phyloP scores from a whole-genome alignment of 2,329 filamentous ascomycete genomes.

The Trichoderma guizhouense region DNA sequence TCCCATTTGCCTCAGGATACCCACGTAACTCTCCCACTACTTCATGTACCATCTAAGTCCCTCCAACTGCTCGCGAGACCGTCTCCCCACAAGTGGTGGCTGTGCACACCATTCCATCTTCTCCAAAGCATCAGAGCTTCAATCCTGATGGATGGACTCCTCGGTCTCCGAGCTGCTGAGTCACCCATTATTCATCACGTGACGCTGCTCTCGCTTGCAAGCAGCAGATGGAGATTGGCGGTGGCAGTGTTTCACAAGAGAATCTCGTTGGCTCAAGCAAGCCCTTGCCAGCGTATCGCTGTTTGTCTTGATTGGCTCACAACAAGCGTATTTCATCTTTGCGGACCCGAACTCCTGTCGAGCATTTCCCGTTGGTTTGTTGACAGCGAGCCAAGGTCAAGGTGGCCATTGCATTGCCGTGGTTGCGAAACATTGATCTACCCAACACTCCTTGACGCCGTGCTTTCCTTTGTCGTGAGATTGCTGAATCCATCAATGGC shows the following conservation, averaged over 20 bases:
- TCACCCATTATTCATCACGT: background rate
- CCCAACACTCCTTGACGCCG: background rate
- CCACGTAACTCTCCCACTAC: background rate
- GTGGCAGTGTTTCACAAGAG: constrained; percentile 14
- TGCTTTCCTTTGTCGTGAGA: constrained; percentile 1
- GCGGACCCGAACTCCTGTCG: background rate
- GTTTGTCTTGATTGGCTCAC: background rate
- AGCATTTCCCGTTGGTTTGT: constrained; percentile 1
- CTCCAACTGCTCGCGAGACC: background rate
- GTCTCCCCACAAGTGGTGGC: constrained; percentile 6
- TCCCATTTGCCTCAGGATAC: background rate
- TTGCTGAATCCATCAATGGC: background rate
- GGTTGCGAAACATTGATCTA: constrained; percentile 2
- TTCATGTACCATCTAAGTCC: background rate
- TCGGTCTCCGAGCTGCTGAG: constrained; percentile 2
- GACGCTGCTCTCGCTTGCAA: background rate
- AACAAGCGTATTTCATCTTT: background rate
- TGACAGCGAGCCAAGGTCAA: background rate
- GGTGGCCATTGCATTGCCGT: background rate
- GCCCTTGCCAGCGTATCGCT: constrained; percentile 2
- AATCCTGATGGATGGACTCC: constrained; percentile 6
- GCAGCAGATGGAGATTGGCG: background rate
- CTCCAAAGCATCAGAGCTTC: background rate
- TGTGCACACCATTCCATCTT: background rate
- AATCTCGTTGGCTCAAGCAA: background rate